Evolutionary conservation across 805 yeast genomes (phyloP).

Genomic region (Jamesozyma jinghongensis): DNA sequence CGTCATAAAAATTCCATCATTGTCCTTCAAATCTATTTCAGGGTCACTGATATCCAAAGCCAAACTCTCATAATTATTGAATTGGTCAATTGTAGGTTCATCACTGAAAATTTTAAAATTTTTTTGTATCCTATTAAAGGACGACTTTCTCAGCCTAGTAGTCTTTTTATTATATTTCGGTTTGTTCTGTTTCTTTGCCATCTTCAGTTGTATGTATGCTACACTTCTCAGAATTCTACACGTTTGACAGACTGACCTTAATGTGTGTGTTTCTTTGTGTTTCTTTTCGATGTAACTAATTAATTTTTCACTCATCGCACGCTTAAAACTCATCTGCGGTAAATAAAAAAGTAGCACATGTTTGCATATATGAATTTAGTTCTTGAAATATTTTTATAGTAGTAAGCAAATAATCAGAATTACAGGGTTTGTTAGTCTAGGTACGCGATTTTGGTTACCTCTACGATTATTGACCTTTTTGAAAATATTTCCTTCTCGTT

Average conservation of each 20-base stretch:
- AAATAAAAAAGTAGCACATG: neutral
- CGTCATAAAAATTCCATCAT: neutral
- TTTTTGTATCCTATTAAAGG: constrained; percentile 24
- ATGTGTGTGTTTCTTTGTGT: neutral
- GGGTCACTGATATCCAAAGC: constrained; percentile 12
- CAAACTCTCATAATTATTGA: constrained; percentile 24
- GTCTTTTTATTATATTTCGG: neutral
- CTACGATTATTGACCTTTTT: too few species aligned
- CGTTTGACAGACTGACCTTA: neutral
- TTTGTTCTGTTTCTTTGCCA: constrained; percentile 1
- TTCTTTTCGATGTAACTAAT: neutral
- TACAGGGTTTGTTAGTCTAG: too few species aligned
- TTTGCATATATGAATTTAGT: too few species aligned
- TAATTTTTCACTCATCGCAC: constrained; percentile 9
- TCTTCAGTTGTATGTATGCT: too few species aligned
- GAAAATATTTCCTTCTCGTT: too few species aligned
- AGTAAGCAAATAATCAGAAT: too few species aligned
- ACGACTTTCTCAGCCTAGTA: constrained; percentile 27
- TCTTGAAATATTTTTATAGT: too few species aligned
- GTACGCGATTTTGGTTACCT: too few species aligned
- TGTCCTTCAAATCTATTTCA: constrained; percentile 3
- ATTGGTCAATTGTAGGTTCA: constrained; percentile 10
- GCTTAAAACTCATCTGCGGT: constrained; percentile 1
- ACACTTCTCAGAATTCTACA: neutral
- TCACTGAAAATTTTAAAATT: constrained; percentile 25